phyloP scores from a whole-genome alignment of 108 stramenopile genomes.

The Parmales sp. region DNA sequence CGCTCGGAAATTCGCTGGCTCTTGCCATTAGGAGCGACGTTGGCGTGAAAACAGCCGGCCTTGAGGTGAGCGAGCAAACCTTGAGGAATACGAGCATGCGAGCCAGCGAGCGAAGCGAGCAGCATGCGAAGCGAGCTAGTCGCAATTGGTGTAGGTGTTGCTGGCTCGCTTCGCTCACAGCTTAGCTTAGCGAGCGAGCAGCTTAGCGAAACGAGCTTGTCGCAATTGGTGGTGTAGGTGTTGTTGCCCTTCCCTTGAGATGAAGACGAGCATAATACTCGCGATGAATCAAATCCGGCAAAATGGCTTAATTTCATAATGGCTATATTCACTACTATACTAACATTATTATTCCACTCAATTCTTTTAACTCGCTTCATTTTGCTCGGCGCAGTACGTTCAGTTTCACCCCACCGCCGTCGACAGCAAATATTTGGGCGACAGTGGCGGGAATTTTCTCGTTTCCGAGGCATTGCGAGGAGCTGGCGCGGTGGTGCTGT shows the following conservation, averaged over 20 bases:
- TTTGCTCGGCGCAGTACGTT: conserved; percentile 81
- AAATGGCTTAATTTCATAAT: conserved; percentile 52
- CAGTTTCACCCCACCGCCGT: conserved; percentile 92
- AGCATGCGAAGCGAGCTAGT: no score
- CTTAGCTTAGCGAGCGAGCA: not conserved
- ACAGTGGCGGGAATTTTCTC: conserved; percentile 75
- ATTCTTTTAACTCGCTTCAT: conserved; percentile 44
- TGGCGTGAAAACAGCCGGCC: not conserved
- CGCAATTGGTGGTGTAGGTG: no score
- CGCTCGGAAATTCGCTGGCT: conserved; percentile 74
- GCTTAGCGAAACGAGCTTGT: no score
- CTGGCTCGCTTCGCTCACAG: no score
- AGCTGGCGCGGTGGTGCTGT: conserved; percentile 73
- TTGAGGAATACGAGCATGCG: no score
- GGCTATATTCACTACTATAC: no score
- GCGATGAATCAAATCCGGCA: conserved; percentile 19
- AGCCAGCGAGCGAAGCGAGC: no score
- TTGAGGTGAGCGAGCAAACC: no score
- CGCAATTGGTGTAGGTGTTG: no score
- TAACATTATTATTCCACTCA: not conserved
- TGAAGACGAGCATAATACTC: no score
- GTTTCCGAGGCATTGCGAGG: conserved; percentile 85
- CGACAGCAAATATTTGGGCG: conserved; percentile 61
- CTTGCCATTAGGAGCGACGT: conserved; percentile 39
- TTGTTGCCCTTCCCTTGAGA: no score